Evolutionary conservation across 371 early-diverging fungal genomes (phyloP), one percentile per base, ranked within the genome.

Genomic region (Spraguea lophii): DNA sequence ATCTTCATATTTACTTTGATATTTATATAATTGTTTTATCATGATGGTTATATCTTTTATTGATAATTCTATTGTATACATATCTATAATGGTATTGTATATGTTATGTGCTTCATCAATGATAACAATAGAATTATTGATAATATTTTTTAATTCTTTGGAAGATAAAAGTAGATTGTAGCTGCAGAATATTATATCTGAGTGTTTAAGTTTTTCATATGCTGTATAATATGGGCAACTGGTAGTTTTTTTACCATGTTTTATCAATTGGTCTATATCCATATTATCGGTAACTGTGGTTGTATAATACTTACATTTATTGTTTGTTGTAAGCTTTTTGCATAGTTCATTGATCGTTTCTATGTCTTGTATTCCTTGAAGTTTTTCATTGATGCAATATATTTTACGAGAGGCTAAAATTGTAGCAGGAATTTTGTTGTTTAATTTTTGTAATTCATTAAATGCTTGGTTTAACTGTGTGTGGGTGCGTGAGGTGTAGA

Each of bases 41-140:
- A 41, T 42, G 23, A n/a, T 39, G 10, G 27, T 41, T 22, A 59
- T 39, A 12, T 49, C 38, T 7, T 26, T 21, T 24, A 26, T 55
- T 19, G 13, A 16, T 19, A 72, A 27, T 20, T 10, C 16, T 17
- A 44, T 52, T 12, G 60, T 61, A 46, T 72, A 61, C 50, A 63
- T 52, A 1, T 61, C 36, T 21, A 65, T 52, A 10, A 72, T 58
- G 9, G 62, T 48, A 1, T 63, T 60, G 49, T 48, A 62, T 32
- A 72, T 57, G 46, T 72, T 72, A 50, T 72, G 72, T 16, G 65
- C 70, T 46, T 72, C 72, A 52, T 72, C 72, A 36, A 72, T 56
- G 25, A 72, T 50, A 9, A 72, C 24, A 26, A 72, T 58, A 13
- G 54, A 49, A 32, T 61, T 55, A 12, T 36, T n/a, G 25, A 60